Base-by-base conservation (phyloP, 139 green algal genomes). In the Chlorella sp. region DNA sequence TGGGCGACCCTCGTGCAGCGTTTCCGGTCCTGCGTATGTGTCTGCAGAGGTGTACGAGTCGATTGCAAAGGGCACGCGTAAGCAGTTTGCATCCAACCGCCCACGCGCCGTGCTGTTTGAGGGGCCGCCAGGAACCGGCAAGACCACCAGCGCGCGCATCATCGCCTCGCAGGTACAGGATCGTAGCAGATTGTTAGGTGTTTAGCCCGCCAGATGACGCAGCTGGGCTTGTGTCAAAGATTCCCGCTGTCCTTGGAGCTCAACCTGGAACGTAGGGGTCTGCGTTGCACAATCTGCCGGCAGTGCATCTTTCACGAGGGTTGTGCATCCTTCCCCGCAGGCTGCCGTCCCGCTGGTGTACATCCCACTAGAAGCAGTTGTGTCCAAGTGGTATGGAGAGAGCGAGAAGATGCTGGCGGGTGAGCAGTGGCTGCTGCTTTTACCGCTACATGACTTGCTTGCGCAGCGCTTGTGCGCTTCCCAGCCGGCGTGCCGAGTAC, bases 101-200 rank as follows among this genome's bases (percentile, higher is more conserved):
- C 93, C 95, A 25, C 89, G 95, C 0, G 96, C 95, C 16, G 91
- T 98, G 44, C 90, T 98, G 55, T 98, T 98, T 85, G 94, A 97
- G 72, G 96, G 96, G 2, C 96, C 96, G 0, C 94, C 94, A 0
- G 95, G 94, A 57, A 93, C 93, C 47, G 96, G 96, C 72, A 98
- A 98, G 89, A 98, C 95, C 62, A 98, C 92, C 18, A 93, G 80
- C 25, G 96, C 95, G 0, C 91, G 95, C 28, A 88, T 97, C 55
- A 94, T 98, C 76, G 90, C 90, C 41, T 65, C 63, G 15, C 78
- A 83, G 76, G 76, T 72, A 60, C 16, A 51, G 44, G 44, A 51
- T 6, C 44, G n/a, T n/a, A n/a, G n/a, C n/a, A n/a, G n/a, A n/a
- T n/a, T n/a, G n/a, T n/a, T n/a, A n/a, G n/a, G n/a, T n/a, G n/a